Conservation (phyloP, 2,329 filamentous ascomycete genomes). For the Colletotrichum sp. region DNA sequence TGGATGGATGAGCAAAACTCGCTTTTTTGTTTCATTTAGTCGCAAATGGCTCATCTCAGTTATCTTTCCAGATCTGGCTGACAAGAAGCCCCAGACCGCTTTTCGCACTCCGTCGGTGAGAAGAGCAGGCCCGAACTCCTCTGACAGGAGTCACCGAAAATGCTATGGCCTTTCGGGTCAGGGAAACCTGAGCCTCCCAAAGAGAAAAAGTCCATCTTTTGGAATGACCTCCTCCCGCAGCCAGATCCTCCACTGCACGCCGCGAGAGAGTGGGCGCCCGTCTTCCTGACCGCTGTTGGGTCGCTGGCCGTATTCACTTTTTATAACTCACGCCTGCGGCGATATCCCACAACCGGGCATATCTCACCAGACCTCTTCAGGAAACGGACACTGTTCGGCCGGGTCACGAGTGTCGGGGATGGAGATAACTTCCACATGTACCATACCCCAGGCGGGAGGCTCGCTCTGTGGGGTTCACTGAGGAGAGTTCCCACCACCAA, state of each 20-base stretch:
- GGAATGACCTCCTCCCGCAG: constrained; percentile 20
- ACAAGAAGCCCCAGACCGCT: background rate
- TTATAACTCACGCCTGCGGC: constrained; percentile 80
- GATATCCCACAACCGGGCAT: constrained; percentile 78
- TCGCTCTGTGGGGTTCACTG: constrained; percentile 93
- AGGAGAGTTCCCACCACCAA: constrained; percentile 74
- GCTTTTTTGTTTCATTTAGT: background rate
- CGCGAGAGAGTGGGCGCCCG: constrained; percentile 58
- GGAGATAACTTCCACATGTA: constrained; percentile 95
- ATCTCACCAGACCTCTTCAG: constrained; percentile 79
- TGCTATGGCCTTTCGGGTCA: constrained; percentile 34
- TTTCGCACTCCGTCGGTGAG: background rate
- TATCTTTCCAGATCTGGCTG: background rate
- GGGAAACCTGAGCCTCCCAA: constrained; percentile 15
- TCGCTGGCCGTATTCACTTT: constrained; percentile 61
- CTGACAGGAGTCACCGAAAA: constrained; percentile 22
- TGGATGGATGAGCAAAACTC: background rate
- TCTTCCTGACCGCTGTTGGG: constrained; percentile 48
- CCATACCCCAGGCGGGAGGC: constrained; percentile 89
- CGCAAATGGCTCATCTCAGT: background rate
- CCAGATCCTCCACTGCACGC: constrained; percentile 47
- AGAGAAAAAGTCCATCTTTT: constrained; percentile 26
- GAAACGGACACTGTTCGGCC: constrained; percentile 78
- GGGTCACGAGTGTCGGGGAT: constrained; percentile 93
- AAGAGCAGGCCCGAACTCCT: background rate